A percentile compares a stretch with the other conserved stretches of the same genome.
Evolutionary conservation across 2,329 filamentous ascomycete species (phyloP).

Genomic region (Thermothelomyces thermophilus): DNA sequence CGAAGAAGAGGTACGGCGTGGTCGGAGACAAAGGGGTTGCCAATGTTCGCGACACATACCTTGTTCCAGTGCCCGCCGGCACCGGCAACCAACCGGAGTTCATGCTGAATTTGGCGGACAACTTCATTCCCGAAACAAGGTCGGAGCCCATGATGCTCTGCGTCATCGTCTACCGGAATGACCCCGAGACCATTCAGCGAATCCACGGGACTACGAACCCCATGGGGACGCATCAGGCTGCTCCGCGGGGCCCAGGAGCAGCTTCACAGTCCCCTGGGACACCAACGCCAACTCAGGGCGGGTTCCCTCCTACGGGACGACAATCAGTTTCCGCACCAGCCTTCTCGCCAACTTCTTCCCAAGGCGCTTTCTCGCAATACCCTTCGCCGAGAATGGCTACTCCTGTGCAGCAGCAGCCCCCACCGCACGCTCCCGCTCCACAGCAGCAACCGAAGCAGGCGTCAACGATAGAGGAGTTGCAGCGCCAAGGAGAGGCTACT

Average conservation of each 20-base stretch:
- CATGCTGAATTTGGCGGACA: constrained; percentile 79
- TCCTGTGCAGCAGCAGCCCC: constrained; percentile 30
- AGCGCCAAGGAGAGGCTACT: constrained; percentile 47
- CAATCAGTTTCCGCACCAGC: constrained; percentile 43
- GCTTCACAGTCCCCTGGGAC: constrained; percentile 21
- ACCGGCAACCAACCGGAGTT: constrained; percentile 71
- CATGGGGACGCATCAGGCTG: constrained; percentile 1
- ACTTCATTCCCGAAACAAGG: constrained; percentile 64
- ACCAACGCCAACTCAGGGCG: constrained; percentile 32
- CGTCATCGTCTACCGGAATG: constrained; percentile 75
- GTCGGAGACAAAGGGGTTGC: constrained; percentile 67
- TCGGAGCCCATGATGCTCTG: constrained; percentile 73
- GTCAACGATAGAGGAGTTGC: constrained; percentile 34
- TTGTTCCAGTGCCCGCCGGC: constrained; percentile 76
- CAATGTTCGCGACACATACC: constrained; percentile 82
- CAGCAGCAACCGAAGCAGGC: constrained; percentile 30
- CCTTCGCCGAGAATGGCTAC: constrained; percentile 19
- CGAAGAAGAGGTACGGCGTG: constrained; percentile 79
- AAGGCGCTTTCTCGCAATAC: constrained; percentile 30
- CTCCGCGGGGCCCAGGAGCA: background rate
- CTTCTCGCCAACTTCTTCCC: constrained; percentile 48
- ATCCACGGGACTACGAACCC: constrained; percentile 26
- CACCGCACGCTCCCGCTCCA: constrained; percentile 12
- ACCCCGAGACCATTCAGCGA: constrained; percentile 35
- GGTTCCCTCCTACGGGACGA: constrained; percentile 35